phyloP scores from a whole-genome alignment of 306 rosid species.

The Albizia julibrissin region DNA sequence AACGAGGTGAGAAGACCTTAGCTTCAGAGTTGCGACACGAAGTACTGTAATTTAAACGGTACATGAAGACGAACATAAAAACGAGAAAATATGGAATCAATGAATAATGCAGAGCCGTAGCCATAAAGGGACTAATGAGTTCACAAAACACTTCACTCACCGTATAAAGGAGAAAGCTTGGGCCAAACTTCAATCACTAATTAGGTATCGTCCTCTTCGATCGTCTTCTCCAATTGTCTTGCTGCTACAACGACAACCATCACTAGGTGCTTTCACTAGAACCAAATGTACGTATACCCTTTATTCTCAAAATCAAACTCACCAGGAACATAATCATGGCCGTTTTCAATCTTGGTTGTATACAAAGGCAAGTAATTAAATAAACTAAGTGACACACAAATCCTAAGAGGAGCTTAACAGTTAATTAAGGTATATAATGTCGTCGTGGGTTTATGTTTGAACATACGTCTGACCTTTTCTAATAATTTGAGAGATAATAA shows the following conservation, averaged over 20 bases:
- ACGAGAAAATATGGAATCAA: constrained; percentile 13
- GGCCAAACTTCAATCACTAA: neutral
- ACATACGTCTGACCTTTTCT: neutral
- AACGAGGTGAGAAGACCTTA: neutral
- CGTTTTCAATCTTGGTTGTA: constrained; percentile 45
- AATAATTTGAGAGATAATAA: neutral
- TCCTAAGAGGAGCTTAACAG: neutral
- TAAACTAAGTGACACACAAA: constrained; percentile 25
- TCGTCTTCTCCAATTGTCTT: constrained; percentile 2
- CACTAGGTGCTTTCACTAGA: neutral
- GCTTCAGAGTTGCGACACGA: constrained; percentile 1
- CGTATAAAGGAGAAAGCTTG: neutral
- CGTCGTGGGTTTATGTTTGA: neutral
- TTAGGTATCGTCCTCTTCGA: neutral
- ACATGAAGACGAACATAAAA: neutral
- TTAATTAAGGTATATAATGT: neutral
- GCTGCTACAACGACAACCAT: neutral
- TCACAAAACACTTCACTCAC: constrained; percentile 16
- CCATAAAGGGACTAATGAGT: constrained; percentile 7
- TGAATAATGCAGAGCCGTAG: constrained; percentile 1
- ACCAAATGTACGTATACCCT: constrained; percentile 9
- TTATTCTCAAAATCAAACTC: constrained; percentile 31
- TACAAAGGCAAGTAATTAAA: constrained; percentile 20
- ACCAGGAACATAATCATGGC: constrained; percentile 31
- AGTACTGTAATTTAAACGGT: neutral